These are phyloP conservation scores for Leishmania lainsoni DNA, from an alignment of 208 protist genomes.

Conservation along the genomic window DNA sequence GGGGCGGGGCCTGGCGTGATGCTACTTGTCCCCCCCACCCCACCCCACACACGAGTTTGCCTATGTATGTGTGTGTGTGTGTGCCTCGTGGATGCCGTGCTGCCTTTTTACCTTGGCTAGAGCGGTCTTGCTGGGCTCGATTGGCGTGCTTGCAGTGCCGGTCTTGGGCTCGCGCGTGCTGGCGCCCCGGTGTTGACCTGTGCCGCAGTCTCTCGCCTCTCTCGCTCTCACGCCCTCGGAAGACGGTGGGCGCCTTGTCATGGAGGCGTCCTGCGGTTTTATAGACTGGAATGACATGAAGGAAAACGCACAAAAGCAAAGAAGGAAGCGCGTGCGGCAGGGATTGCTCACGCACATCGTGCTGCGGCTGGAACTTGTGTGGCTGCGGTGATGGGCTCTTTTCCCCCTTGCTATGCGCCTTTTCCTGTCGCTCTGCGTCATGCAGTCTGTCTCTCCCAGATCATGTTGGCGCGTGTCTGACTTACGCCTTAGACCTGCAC, in stretches of 20 bases:
- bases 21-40: neutral
- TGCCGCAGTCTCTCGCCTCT: neutral
- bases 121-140: neutral
- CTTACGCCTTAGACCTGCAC: neutral
- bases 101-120: too few relatives aligned
- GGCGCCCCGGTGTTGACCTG: neutral
- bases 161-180: neutral
- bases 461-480: neutral
- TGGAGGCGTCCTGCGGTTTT: neutral
- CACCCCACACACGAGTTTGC: neutral
- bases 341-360: neutral
- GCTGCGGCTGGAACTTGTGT: neutral
- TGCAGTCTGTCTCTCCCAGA: neutral
- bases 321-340: neutral
- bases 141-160: neutral
- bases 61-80: neutral
- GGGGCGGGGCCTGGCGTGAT: neutral
- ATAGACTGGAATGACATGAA: neutral
- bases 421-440: neutral
- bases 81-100: too few relatives aligned
- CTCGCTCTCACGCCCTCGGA: neutral
- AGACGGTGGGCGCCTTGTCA: neutral
- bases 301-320: too few relatives aligned
- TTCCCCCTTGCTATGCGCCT: conserved; percentile 6
- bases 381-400: neutral